Evolutionary conservation across 192 early-diverging fungal genomes (phyloP), one percentile per base, ranked within the genome.

Genomic region (Backusella westeae): DNA sequence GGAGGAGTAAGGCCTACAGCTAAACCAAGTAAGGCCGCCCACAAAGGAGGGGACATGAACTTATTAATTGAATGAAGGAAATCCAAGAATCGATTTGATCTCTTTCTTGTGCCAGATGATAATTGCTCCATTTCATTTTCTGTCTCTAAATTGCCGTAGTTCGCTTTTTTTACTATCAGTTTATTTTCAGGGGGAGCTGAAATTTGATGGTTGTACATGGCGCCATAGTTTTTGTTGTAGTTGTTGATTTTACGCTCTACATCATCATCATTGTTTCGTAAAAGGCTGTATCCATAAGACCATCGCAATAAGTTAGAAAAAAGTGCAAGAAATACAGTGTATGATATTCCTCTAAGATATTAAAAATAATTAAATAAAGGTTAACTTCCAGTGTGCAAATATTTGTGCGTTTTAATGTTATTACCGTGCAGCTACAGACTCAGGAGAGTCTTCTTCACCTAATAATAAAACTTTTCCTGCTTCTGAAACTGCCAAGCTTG

Each of bases 271-370:
- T 21, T 42, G 15, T 73, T 67, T 49, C 42, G 85, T 75, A 94
- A 82, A n/a, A 94, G 72, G 4, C 85, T 84, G 35, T 91, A 92
- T 69, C 94, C 93, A 76, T 93, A 91, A 35, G 91, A 93, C 94
- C 94, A 95, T n/a, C 93, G 87, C 59, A 95, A 67, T 12, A 95
- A 85, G 71, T 95, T 95, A 77, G 90, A 90, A 73, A 95, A 91
- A 68, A 93, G 89, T 42, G 90, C 91, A 79, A 90, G 93, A 44
- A 95, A 93, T 42, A 95, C 84, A 21, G 92, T 92, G 70, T 94
- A 95, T 0, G 93, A 92, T 34, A 94, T 88, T 8, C 91, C 91
- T 67, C 93, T 90, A 63, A 26, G 41, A n/a, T 41, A 38, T 67
- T 35, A 38, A 71, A 21, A 29, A 71, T 1, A 29, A n/a, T 56